phyloP scores from a whole-genome alignment of 2,329 filamentous ascomycete genomes.

The Curvularia eragrostidis region DNA sequence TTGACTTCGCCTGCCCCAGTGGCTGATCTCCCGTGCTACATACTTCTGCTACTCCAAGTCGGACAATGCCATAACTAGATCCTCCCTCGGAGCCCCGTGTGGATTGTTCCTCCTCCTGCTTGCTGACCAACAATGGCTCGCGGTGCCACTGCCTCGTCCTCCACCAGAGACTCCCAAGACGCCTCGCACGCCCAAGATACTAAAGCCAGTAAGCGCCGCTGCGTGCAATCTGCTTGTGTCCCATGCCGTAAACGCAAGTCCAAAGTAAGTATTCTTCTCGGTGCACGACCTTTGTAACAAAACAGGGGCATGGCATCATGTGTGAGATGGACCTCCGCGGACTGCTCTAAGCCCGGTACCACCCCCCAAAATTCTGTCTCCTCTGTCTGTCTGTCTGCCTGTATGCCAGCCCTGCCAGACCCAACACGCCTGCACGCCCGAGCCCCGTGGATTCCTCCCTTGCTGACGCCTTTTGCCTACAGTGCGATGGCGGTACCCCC shows the following conservation, averaged over 20 bases:
- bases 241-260: constrained; percentile 60
- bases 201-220: constrained; percentile 45
- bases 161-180: constrained; percentile 31
- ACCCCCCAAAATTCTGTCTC: not conserved
- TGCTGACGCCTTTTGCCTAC: constrained; percentile 23
- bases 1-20: constrained; percentile 8
- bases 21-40: constrained; percentile 16
- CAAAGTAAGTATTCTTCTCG: constrained; percentile 48
- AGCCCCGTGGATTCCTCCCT: not conserved
- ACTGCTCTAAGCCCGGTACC: constrained; percentile 10
- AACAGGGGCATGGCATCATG: constrained; percentile 11
- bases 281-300: not conserved
- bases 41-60: constrained; percentile 5
- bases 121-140: constrained; percentile 37
- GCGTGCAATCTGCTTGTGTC: constrained; percentile 53
- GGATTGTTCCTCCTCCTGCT: constrained; percentile 13
- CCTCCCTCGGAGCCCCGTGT: constrained; percentile 29
- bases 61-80: constrained; percentile 27
- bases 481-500: constrained; percentile 60
- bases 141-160: constrained; percentile 29
- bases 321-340: constrained; percentile 29
- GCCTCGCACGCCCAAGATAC: constrained; percentile 23
- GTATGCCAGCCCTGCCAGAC: constrained; percentile 1
- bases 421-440: too few relatives aligned
- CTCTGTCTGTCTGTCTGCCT: constrained; percentile 1